A percentile compares a stretch with the other conserved stretches of the same genome.
Conservation (phyloP, 768 basidiomycete species). For the Megacollybia marginata region DNA sequence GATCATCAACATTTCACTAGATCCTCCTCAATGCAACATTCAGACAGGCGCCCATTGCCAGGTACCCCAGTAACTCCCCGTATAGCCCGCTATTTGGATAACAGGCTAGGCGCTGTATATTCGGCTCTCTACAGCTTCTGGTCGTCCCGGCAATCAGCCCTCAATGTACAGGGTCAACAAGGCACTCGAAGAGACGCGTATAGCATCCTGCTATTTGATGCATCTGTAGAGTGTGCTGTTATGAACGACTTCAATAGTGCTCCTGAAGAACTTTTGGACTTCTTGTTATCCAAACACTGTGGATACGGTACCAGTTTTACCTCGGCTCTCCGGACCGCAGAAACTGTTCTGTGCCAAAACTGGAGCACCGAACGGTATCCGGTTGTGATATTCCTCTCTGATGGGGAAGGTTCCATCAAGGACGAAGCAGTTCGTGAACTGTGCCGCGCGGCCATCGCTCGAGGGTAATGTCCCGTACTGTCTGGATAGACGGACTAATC, state of each 20-base stretch:
- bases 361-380: slow-evolving; percentile 53
- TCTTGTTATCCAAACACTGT: slow-evolving; percentile 23
- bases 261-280: slow-evolving; percentile 34
- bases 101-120: slow-evolving; percentile 53
- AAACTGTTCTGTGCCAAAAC: slow-evolving; percentile 30
- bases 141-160: slow-evolving; percentile 37
- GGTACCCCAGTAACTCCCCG: slow-evolving; percentile 30
- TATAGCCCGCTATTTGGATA: slow-evolving; percentile 29
- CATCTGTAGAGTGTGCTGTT: slow-evolving; percentile 13
- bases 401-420: slow-evolving; percentile 36
- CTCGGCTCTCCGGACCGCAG: slow-evolving; percentile 28
- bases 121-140: slow-evolving; percentile 51
- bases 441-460: slow-evolving; percentile 32
- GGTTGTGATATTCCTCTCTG: slow-evolving; percentile 50
- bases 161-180: slow-evolving; percentile 11
- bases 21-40: slow-evolving; percentile 41
- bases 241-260: slow-evolving; percentile 39
- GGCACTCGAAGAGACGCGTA: slow-evolving; percentile 43
- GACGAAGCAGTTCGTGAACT: slow-evolving; percentile 33
- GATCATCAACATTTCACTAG: slow-evolving; percentile 21
- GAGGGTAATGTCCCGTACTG: slow-evolving; percentile 9
- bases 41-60: slow-evolving; percentile 36
- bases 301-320: slow-evolving; percentile 36
- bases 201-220: slow-evolving; percentile 44
- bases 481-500: no score